Base-by-base conservation (phyloP, 169 alveolate species). In the Cryptosporidium bovis region DNA sequence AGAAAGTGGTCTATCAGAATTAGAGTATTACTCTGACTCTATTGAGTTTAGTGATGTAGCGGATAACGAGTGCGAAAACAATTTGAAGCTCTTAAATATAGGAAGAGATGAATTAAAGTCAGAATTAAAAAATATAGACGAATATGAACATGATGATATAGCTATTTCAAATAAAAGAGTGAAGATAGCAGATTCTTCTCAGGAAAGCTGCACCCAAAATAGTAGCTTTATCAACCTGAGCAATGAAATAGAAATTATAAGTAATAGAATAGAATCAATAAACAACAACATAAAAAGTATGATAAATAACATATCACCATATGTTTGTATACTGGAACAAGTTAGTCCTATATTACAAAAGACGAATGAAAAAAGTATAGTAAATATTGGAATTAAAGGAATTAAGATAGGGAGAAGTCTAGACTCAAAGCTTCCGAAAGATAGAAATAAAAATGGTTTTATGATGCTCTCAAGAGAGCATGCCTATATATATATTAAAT, bases 401-500 rank as follows among this genome's bases (percentile, higher is more conserved):
- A 4, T 77, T n/a, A 77, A 77, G 51, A 77, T 77, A 27, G 87
- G 87, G 18, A 77, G 87, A 18, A 40, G 58, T 48, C 16, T 50
- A 8, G 87, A 77, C n/a, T 44, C 65, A 33, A 71, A 62, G 4
- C 55, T 77, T 60, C 87, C 87, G 15, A 66, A 62, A n/a, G 50
- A 62, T n/a, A 56, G 18, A 24, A 5, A 20, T 60, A 56, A 55
- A 18, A 60, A 62, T 20, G 3, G 29, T 40, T 62, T 77, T 16
- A 13, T 77, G 20, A 77, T 15, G 64, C 50, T 77, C 4, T 77
- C 87, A 15, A 77, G 87, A 46, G 64, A 58, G 20, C 87, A 77
- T 44, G 87, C 87, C 31, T 77, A 62, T 77, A 60, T 77, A 58
- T 77, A 60, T 62, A 36, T 40, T 40, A 77, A 77, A 31, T 44